Evolutionary conservation across 129 eudicot species (phyloP), one percentile per base, ranked within the genome.

Genomic region (Tagetes patula): DNA sequence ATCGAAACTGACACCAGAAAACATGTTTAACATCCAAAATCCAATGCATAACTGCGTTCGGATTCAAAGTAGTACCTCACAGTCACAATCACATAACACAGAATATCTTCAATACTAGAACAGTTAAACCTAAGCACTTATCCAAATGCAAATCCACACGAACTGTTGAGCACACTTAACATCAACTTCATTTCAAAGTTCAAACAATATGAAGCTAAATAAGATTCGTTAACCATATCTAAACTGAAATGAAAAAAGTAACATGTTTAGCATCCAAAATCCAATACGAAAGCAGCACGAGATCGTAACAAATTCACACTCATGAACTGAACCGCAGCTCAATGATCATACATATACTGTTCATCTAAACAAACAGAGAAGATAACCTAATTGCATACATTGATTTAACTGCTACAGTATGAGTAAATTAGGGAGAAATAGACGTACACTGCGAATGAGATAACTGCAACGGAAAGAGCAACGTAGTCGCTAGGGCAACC

Each of bases 401-500:
- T 37, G 42, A 56, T 48, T 69, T 37, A 11, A 2, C 48, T 1
- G 11, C 14, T 54, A 36, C 11, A 52, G 43, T 32, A 31, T 63
- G 14, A 46, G 62, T 11, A 34, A 70, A 85, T 38, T 48, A 40
- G 59, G 73, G 67, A 52, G 43, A 77, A 69, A 34, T 32, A 62
- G 62, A 67, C 65, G 50, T 83, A 91, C 97, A 85, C 72, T 71
- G 81, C 40, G 76, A 88, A 67, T 20, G 93, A 83, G 47, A 88
- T 7, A 41, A 78, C 20, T 31, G 93, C 72, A 55, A 88, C 33
- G 69, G 91, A 83, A 41, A 91, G 73, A 56, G 97, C 93, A 8
- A 87, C 83, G 73, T 88, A 91, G 81, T 91, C 96, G 75, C 90
- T 86, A 38, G 96, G 89, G 56, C 97, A 91, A 67, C 97, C 96